These are phyloP conservation scores for Naganishia vaughanmartiniae DNA, from an alignment of 768 basidiomycete genomes.

Conservation along the genomic window DNA sequence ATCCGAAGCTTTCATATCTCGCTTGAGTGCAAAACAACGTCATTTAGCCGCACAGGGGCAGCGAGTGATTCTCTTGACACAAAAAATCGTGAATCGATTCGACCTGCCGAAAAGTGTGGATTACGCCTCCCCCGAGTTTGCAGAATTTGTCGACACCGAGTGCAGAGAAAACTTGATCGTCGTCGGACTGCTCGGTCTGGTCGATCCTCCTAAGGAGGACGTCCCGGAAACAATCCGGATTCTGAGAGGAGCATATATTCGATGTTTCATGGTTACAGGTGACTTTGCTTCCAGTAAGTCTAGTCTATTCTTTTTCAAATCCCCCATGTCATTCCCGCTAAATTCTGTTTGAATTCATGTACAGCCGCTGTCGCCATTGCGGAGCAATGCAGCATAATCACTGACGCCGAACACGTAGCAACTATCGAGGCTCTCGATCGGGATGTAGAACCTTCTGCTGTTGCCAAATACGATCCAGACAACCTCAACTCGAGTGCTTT, in stretches of 20 bases:
- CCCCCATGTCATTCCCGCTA: background rate
- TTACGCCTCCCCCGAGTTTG: constrained; percentile 53
- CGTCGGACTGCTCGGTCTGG: constrained; percentile 63
- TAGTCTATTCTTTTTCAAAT: background rate
- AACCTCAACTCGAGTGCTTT: constrained; percentile 50
- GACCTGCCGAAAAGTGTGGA: constrained; percentile 48
- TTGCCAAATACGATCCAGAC: constrained; percentile 51
- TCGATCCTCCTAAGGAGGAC: constrained; percentile 63
- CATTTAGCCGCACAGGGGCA: constrained; percentile 60
- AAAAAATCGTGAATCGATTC: constrained; percentile 53
- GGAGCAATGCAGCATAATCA: constrained; percentile 62
- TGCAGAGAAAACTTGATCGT: constrained; percentile 58
- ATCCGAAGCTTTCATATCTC: constrained; percentile 26
- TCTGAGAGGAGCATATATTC: constrained; percentile 60
- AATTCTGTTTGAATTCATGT: background rate
- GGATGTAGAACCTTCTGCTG: constrained; percentile 37
- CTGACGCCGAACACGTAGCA: constrained; percentile 43
- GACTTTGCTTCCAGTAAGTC: constrained; percentile 55
- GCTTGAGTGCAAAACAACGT: constrained; percentile 52
- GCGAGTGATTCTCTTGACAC: constrained; percentile 64
- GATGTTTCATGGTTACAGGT: constrained; percentile 66
- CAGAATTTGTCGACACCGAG: constrained; percentile 54
- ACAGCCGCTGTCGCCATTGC: constrained; percentile 59
- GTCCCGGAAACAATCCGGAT: constrained; percentile 54
- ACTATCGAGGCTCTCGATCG: constrained; percentile 42